Evolutionary conservation across 2,329 filamentous ascomycete genomes (phyloP).

Genomic region (Scytalidium lignicola): DNA sequence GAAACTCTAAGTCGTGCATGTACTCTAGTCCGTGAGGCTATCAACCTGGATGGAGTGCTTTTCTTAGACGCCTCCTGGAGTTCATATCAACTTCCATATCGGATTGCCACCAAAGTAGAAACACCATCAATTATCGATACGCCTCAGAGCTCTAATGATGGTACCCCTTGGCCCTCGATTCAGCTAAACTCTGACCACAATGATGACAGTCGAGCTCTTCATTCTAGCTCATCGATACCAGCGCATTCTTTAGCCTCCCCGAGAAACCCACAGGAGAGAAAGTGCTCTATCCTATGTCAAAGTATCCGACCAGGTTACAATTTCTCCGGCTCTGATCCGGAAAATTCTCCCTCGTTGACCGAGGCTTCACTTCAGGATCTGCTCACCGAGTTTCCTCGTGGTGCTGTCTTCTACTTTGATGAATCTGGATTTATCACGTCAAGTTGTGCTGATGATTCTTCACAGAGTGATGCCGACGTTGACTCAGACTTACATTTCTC

Average conservation of each 20-base stretch:
- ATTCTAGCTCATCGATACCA: neutral
- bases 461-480: neutral
- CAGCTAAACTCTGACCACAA: neutral
- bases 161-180: neutral
- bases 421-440: slow-evolving; percentile 7
- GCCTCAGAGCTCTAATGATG: neutral
- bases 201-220: neutral
- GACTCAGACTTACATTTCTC: neutral
- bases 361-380: slow-evolving; percentile 8
- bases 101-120: neutral
- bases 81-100: neutral
- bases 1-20: slow-evolving; percentile 10
- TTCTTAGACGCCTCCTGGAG: slow-evolving; percentile 10
- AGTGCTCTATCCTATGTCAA: neutral
- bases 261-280: neutral
- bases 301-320: neutral
- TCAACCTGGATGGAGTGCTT: slow-evolving; percentile 16
- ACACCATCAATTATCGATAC: neutral
- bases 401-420: slow-evolving; percentile 16
- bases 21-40: slow-evolving; percentile 13
- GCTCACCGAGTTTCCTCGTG: slow-evolving; percentile 14
- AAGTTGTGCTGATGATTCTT: neutral
- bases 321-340: neutral
- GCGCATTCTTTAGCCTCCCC: neutral
- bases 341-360: neutral